Evolutionary conservation across 352 stramenopile species (phyloP).

Genomic region (Phytophthora cryptogea): DNA sequence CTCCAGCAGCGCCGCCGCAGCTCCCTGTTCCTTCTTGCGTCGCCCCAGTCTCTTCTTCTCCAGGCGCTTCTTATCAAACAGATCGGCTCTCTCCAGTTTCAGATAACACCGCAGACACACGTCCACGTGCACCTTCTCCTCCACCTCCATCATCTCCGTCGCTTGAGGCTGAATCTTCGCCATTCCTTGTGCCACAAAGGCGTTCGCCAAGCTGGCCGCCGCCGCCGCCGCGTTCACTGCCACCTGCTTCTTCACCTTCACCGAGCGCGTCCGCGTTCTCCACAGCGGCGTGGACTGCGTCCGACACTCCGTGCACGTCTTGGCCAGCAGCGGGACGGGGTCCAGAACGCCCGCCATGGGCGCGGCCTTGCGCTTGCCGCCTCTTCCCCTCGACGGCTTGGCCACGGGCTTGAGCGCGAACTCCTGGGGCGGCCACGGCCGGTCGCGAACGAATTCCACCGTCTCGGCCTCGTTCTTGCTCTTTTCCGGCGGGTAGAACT

Average conservation of each 20-base stretch:
- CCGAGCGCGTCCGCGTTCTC: slow-evolving; percentile 42
- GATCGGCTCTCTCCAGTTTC: slow-evolving; percentile 64
- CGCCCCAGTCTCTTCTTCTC: slow-evolving; percentile 45
- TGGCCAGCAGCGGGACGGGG: slow-evolving; percentile 37
- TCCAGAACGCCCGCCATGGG: slow-evolving; percentile 53
- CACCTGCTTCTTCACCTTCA: slow-evolving; percentile 26
- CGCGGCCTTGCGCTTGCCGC: slow-evolving; percentile 67
- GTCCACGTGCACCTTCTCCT: slow-evolving; percentile 39
- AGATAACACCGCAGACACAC: slow-evolving; percentile 75
- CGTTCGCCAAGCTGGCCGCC: slow-evolving; percentile 2
- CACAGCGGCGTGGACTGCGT: slow-evolving; percentile 73
- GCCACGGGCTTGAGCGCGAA: slow-evolving; percentile 63
- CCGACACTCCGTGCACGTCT: slow-evolving; percentile 43
- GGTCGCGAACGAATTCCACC: slow-evolving; percentile 56
- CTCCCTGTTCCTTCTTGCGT: slow-evolving; percentile 33
- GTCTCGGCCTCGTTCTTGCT: slow-evolving; percentile 21
- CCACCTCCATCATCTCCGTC: slow-evolving; percentile 32
- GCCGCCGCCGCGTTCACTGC: background rate
- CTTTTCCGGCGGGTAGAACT: slow-evolving; percentile 24
- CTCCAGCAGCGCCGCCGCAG: slow-evolving; percentile 23
- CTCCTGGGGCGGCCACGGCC: slow-evolving; percentile 74
- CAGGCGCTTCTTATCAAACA: slow-evolving; percentile 61
- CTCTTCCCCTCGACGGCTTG: slow-evolving; percentile 46
- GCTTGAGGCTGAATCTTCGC: slow-evolving; percentile 4
- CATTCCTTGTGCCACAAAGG: slow-evolving; percentile 18